Evolutionary conservation across 1,284 basidiomycete species (phyloP), one percentile per base, ranked within the genome.

Genomic region (Takashimella koratensis): DNA sequence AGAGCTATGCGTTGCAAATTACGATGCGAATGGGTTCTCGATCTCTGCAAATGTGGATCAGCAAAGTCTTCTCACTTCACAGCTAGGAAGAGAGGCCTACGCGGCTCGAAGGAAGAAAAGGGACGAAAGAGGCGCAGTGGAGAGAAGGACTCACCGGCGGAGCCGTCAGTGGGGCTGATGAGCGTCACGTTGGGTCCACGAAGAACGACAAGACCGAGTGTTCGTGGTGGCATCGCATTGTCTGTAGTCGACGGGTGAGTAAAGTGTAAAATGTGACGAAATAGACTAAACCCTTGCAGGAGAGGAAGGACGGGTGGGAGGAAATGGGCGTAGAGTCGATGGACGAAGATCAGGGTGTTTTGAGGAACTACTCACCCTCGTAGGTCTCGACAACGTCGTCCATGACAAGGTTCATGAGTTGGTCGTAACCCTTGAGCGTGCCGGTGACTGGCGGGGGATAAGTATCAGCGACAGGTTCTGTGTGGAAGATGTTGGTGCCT

Each of bases 371-470:
- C 76, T 63, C 70, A 77, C 76, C 70, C 58, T 74, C 68, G 43
- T 70, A 74, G 51, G 73, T 71, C 62, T 77, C 76, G n/a, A 73
- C 66, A 1, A 77, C 76, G 47, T 77, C 76, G 54, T 77, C 76
- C 67, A 77, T 69, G 36, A 77, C 95, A 52, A 98, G 84, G 75
- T 98, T 98, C 65, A 98, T 83, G 43, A 98, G 81, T 68, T 98
- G 94, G 77, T 98, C 96, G 70, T 86, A 98, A 12, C 95, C 95
- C 77, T 98, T 98, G 60, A 98, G 78, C 12, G 87, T 81, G 10
- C 95, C 95, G 16, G 85, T 88, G 44, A 98, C 96, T 98, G 68
- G n/a, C n/a, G n/a, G n/a, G n/a, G n/a, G n/a, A n/a, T n/a, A n/a
- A n/a, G n/a, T n/a, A n/a, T n/a, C n/a, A n/a, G n/a, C n/a, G n/a